phyloP scores from a whole-genome alignment of 179 eudicot genomes.

The Amaranthus tricolor region DNA sequence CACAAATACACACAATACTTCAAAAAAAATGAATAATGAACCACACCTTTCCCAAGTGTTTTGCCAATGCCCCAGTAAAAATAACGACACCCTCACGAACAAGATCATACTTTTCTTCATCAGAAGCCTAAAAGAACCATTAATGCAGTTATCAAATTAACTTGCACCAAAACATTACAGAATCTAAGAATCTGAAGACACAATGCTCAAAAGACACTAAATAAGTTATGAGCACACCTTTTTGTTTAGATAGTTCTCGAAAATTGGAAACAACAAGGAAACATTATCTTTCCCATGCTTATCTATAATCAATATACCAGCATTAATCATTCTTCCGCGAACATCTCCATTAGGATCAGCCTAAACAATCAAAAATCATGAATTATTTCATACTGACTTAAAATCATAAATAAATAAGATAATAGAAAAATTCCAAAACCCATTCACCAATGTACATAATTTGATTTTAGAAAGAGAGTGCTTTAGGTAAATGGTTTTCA shows the following conservation, averaged over 20 bases:
- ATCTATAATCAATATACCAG: constrained; percentile 91
- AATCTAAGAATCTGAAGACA: neutral
- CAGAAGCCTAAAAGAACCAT: constrained; percentile 55
- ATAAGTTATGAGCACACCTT: constrained; percentile 45
- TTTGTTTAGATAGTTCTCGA: constrained; percentile 95
- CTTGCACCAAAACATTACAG: too few species aligned
- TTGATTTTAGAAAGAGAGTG: too few species aligned
- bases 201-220: neutral
- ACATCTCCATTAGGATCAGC: constrained; percentile 95
- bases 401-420: neutral
- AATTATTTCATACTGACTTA: too few species aligned
- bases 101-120: constrained; percentile 90
- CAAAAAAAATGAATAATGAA: neutral
- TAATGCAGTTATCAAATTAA: neutral
- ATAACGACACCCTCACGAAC: constrained; percentile 99
- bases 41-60: constrained; percentile 81
- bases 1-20: neutral
- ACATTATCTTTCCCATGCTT: constrained; percentile 93
- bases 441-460: neutral
- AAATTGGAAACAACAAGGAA: constrained; percentile 83
- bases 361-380: constrained; percentile 42
- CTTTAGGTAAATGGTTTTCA: neutral
- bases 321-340: constrained; percentile 98
- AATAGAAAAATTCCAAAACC: too few species aligned
- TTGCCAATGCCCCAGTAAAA: constrained; percentile 95